Conservation (phyloP, 495 filamentous ascomycete genomes). For the Aspergillus baeticus region DNA sequence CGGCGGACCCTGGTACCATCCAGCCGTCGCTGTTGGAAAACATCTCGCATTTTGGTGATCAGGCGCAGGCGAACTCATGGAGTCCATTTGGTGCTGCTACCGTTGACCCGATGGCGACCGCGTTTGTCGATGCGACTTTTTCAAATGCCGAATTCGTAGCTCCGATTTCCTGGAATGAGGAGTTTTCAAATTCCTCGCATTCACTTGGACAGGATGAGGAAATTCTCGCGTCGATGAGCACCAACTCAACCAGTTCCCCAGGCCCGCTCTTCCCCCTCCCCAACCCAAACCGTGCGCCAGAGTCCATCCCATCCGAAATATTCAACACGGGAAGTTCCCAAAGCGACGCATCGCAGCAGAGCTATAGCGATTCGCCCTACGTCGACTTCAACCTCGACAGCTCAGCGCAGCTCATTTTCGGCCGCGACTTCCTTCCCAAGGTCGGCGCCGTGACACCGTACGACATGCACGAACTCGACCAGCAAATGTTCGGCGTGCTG, state of each 20-base stretch:
- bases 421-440: constrained; percentile 4
- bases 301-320: background rate
- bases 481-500: constrained; percentile 12
- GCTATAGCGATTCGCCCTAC: background rate
- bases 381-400: background rate
- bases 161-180: constrained; percentile 8
- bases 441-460: background rate
- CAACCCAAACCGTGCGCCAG: background rate
- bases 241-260: background rate
- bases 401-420: constrained; percentile 6
- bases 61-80: background rate
- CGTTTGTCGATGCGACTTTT: background rate
- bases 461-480: background rate
- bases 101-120: background rate
- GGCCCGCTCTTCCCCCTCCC: background rate
- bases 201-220: background rate
- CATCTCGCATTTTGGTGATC: background rate
- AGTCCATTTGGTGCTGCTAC: background rate
- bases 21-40: background rate
- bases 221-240: constrained; percentile 2
- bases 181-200: constrained; percentile 7
- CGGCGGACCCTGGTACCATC: background rate
- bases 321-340: background rate
- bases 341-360: background rate
- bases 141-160: background rate